phyloP scores from a whole-genome alignment of 2,329 filamentous ascomycete genomes.

The Colletotrichum sojae region DNA sequence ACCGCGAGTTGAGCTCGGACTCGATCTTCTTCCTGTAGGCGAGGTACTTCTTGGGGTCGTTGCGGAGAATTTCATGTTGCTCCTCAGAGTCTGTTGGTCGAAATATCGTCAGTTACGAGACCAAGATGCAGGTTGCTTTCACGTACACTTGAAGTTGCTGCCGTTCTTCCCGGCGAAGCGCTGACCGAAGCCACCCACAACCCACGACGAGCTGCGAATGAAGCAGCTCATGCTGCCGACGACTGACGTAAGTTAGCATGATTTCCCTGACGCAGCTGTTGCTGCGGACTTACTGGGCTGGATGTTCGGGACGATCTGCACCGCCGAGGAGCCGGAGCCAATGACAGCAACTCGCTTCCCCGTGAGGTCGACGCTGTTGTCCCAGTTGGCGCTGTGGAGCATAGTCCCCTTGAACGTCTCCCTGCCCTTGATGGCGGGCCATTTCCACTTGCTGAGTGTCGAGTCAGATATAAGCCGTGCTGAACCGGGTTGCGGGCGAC shows the following conservation, averaged over 20 bases:
- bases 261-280: neutral
- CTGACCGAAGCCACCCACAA: slow-evolving; percentile 62
- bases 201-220: slow-evolving; percentile 60
- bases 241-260: neutral
- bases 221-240: slow-evolving; percentile 40
- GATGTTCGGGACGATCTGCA: slow-evolving; percentile 52
- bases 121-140: neutral
- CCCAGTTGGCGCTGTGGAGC: slow-evolving; percentile 50
- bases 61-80: slow-evolving; percentile 62
- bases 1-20: slow-evolving; percentile 64
- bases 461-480: neutral
- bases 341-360: slow-evolving; percentile 50
- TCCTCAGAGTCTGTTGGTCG: slow-evolving; percentile 50
- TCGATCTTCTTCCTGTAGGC: slow-evolving; percentile 64
- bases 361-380: slow-evolving; percentile 43
- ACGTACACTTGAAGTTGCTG: slow-evolving; percentile 60
- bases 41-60: slow-evolving; percentile 67
- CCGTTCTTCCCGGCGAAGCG: slow-evolving; percentile 61
- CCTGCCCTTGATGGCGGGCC: slow-evolving; percentile 49
- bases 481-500: slow-evolving; percentile 46
- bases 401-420: slow-evolving; percentile 48
- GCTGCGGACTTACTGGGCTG: slow-evolving; percentile 25
- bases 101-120: neutral
- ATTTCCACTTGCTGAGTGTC: slow-evolving; percentile 45
- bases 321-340: slow-evolving; percentile 47